Evolutionary conservation across 2,329 filamentous ascomycete genomes (phyloP).

Genomic region (Fusarium dimerum): DNA sequence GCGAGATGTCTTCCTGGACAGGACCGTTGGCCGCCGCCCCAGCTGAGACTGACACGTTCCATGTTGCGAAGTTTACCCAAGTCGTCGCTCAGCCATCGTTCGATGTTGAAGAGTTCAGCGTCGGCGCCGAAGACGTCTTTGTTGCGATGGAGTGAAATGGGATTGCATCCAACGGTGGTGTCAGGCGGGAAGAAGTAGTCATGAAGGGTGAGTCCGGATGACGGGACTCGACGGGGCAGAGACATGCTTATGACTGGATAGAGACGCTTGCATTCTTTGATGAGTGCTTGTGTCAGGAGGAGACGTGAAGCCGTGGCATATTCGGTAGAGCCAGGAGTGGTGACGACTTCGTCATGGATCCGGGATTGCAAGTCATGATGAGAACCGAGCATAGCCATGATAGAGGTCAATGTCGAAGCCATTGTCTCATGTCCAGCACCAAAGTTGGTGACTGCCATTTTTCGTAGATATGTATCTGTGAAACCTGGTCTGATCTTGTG

Average conservation of each 20-base stretch:
- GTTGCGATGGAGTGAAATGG: slow-evolving; percentile 52
- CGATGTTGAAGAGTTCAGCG: slow-evolving; percentile 45
- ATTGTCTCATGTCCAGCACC: slow-evolving; percentile 58
- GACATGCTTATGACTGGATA: slow-evolving; percentile 55
- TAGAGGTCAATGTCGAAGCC: slow-evolving; percentile 52
- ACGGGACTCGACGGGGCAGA: slow-evolving; percentile 47
- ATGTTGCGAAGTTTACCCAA: slow-evolving; percentile 36
- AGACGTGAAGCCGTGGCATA: slow-evolving; percentile 30
- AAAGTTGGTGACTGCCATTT: slow-evolving; percentile 57
- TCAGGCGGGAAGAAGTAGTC: slow-evolving; percentile 43
- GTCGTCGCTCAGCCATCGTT: slow-evolving; percentile 47
- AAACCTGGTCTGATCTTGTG: slow-evolving; percentile 49
- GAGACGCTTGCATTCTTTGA: slow-evolving; percentile 53
- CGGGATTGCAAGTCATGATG: slow-evolving; percentile 34
- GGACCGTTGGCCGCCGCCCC: slow-evolving; percentile 52
- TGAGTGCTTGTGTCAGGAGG: slow-evolving; percentile 44
- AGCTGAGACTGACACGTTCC: slow-evolving; percentile 51
- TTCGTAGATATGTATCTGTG: slow-evolving; percentile 47
- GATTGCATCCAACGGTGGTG: slow-evolving; percentile 53
- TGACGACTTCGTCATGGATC: slow-evolving; percentile 37
- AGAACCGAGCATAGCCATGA: slow-evolving; percentile 48
- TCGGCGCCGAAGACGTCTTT: slow-evolving; percentile 49
- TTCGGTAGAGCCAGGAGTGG: slow-evolving; percentile 1
- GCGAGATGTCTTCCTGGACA: slow-evolving; percentile 54
- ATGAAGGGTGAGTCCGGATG: slow-evolving; percentile 38